These are phyloP conservation scores for Lactarius hengduanensis DNA, from an alignment of 768 basidiomycete species.

Conservation along the genomic window DNA sequence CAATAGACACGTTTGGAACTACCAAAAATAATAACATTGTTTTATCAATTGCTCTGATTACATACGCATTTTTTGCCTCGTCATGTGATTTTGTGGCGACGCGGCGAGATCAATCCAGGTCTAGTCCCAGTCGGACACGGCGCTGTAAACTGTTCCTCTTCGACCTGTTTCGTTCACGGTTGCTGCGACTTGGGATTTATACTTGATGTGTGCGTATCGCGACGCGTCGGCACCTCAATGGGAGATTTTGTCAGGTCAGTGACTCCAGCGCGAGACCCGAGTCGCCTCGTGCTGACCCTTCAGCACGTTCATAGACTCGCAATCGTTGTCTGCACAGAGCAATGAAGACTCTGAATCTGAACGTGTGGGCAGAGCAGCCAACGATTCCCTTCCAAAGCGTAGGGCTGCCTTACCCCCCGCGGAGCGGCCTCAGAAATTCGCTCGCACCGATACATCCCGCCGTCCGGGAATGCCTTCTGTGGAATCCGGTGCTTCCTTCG, in stretches of 20 bases:
- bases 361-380: neutral
- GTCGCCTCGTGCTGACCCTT: neutral
- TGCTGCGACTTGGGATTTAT: neutral
- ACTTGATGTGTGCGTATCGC: slow-evolving; percentile 14
- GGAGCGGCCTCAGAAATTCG: slow-evolving; percentile 11
- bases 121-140: neutral
- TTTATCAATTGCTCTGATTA: neutral
- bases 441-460: slow-evolving; percentile 12
- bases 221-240: slow-evolving; percentile 8
- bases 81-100: slow-evolving; percentile 13
- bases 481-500: neutral
- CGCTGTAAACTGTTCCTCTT: neutral
- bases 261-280: neutral
- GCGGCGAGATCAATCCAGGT: neutral
- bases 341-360: neutral
- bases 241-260: slow-evolving; percentile 15
- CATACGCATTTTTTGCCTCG: neutral
- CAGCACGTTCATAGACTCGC: slow-evolving; percentile 11
- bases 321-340: slow-evolving; percentile 3
- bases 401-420: slow-evolving; percentile 6
- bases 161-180: neutral
- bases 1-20: slow-evolving; percentile 9
- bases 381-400: slow-evolving; percentile 6
- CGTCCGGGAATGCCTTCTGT: slow-evolving; percentile 4
- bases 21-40: slow-evolving; percentile 13